Conservation (phyloP, 352 stramenopile genomes). For the Phytopythium cucurbitacearum region DNA sequence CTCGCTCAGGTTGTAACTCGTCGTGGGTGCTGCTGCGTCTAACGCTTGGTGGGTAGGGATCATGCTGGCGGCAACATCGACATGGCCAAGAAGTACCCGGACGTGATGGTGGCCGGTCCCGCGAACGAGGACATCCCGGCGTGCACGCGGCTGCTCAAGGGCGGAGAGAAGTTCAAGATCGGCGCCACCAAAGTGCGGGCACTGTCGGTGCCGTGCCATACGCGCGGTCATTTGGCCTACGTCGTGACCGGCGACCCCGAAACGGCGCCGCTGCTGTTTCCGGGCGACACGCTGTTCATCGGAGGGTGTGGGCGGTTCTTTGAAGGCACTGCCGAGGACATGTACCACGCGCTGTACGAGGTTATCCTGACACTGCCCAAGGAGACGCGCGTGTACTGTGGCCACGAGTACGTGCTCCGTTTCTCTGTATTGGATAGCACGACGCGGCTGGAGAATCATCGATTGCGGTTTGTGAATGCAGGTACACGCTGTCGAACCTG, state of each 20-base stretch:
- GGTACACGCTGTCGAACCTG: conserved; percentile 92
- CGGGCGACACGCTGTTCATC: conserved; percentile 87
- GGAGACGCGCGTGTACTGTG: conserved; percentile 87
- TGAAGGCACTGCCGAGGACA: conserved; percentile 84
- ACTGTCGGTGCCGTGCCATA: conserved; percentile 83
- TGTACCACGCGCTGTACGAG: conserved; percentile 86
- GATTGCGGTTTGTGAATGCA: conserved; percentile 5
- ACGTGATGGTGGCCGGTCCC: conserved; percentile 62
- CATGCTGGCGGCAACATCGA: conserved; percentile 75
- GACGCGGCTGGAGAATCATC: neutral
- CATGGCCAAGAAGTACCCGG: conserved; percentile 60
- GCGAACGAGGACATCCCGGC: conserved; percentile 75
- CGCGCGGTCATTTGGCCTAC: conserved; percentile 79
- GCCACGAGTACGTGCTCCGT: conserved; percentile 56
- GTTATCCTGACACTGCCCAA: conserved; percentile 83
- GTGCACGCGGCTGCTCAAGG: conserved; percentile 52
- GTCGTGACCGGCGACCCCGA: conserved; percentile 75
- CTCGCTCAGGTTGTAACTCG: conserved; percentile 1
- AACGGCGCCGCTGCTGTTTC: conserved; percentile 79
- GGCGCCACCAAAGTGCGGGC: conserved; percentile 69
- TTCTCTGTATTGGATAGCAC: neutral
- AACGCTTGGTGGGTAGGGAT: conserved; percentile 32
- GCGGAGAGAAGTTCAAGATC: conserved; percentile 82
- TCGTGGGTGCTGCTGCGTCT: neutral
- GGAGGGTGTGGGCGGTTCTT: conserved; percentile 86